Percentiles rank a stretch among this genome's conserved stretches.
These are phyloP conservation scores for Sphagnum fallax DNA, from an alignment of 228 moss, liverwort and hornwort species.

Conservation along the genomic window DNA sequence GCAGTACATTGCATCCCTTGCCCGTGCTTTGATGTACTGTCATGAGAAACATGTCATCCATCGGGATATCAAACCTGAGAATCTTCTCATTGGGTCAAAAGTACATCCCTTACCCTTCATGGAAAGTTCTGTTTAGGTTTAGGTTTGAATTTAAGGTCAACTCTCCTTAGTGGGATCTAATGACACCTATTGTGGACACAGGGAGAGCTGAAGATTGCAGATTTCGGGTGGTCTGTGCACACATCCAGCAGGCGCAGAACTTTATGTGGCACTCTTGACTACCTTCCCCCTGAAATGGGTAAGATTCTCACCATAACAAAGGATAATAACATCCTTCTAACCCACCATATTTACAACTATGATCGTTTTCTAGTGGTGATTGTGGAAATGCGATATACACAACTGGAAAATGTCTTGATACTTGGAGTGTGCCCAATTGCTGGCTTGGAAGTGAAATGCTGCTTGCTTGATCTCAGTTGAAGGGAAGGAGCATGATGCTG, in stretches of 20 bases:
- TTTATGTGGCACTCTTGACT: constrained; percentile 50
- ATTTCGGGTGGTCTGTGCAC: constrained; percentile 61
- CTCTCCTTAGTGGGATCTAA: not conserved
- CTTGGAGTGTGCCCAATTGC: not conserved
- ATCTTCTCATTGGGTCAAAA: constrained; percentile 41
- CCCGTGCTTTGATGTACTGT: constrained; percentile 42
- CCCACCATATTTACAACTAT: not conserved
- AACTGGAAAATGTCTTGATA: not conserved
- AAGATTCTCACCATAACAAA: not conserved
- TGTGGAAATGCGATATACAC: not conserved
- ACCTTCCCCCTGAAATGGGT: constrained; percentile 62
- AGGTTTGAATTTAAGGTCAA: not conserved
- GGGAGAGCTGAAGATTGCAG: constrained; percentile 58
- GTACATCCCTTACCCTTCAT: constrained; percentile 6
- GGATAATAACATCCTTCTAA: too few relatives aligned
- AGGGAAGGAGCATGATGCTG: constrained; percentile 6
- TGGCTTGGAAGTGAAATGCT: not conserved
- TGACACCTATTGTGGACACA: not conserved
- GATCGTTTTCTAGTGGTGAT: not conserved
- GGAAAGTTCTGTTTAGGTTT: not conserved
- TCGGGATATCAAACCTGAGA: constrained; percentile 54
- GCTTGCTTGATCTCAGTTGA: constrained; percentile 1
- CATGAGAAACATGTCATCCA: constrained; percentile 58
- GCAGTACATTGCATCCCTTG: constrained; percentile 55
- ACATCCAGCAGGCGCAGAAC: constrained; percentile 43